These are phyloP conservation scores for Aureobasidium pullulans DNA, from an alignment of 2,329 filamentous ascomycete species.

Conservation along the genomic window DNA sequence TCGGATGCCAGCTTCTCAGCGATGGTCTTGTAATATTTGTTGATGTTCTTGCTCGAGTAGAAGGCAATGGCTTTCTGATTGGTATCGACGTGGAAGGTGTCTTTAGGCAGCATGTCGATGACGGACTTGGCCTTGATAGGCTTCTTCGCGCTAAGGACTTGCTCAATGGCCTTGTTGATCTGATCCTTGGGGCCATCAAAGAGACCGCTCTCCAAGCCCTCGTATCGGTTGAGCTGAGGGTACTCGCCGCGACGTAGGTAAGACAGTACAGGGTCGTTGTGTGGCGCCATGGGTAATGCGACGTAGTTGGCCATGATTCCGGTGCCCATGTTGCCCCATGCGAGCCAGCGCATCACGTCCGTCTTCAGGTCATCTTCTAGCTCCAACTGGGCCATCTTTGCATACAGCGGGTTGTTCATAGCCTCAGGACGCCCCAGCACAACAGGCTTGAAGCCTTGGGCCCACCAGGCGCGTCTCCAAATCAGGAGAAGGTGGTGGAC, in stretches of 20 bases:
- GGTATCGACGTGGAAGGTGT: constrained; percentile 58
- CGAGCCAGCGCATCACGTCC: constrained; percentile 78
- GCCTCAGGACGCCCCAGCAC: constrained; percentile 75
- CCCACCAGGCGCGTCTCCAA: constrained; percentile 94
- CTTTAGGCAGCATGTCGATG: constrained; percentile 52
- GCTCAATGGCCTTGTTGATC: constrained; percentile 36
- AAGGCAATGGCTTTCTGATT: constrained; percentile 64
- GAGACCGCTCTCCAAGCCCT: constrained; percentile 62
- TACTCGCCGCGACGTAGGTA: constrained; percentile 72
- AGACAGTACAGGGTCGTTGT: constrained; percentile 63
- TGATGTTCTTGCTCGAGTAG: constrained; percentile 60
- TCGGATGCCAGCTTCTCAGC: constrained; percentile 48
- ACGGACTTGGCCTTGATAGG: constrained; percentile 58
- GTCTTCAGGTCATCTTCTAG: constrained; percentile 55
- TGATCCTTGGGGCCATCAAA: constrained; percentile 60
- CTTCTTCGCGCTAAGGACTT: constrained; percentile 36
- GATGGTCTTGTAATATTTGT: constrained; percentile 59
- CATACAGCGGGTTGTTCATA: constrained; percentile 72
- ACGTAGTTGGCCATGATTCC: constrained; percentile 73
- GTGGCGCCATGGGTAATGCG: constrained; percentile 75
- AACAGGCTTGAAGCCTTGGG: constrained; percentile 79
- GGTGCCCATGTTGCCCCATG: constrained; percentile 85
- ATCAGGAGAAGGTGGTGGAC: constrained; percentile 73
- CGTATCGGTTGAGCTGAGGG: constrained; percentile 65
- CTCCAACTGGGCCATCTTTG: constrained; percentile 57